Conservation (phyloP, 1,284 basidiomycete species). For the Ustilago trichophora region DNA sequence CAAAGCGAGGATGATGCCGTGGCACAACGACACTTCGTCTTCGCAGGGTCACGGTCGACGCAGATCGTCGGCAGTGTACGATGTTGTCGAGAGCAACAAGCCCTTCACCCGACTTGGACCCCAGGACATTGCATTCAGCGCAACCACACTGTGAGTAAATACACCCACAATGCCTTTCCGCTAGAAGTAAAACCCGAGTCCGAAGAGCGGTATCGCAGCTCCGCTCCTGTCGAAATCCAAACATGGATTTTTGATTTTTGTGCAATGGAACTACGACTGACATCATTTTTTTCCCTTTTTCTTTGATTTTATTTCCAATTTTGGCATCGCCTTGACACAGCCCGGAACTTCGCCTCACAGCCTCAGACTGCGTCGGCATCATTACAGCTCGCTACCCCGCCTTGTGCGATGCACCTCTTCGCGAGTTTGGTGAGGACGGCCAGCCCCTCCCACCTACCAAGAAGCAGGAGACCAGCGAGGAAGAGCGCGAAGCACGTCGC, state of each 20-base stretch:
- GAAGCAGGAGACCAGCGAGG: conserved; percentile 49
- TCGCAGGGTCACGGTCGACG: conserved; percentile 3
- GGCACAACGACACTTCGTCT: conserved; percentile 9
- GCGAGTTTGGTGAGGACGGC: conserved; percentile 47
- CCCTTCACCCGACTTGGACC: conserved; percentile 36
- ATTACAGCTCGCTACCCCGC: conserved; percentile 30
- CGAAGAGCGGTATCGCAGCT: not conserved
- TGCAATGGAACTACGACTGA: not conserved
- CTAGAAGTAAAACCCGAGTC: not conserved
- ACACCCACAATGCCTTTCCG: not conserved
- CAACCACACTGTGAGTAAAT: conserved; percentile 25
- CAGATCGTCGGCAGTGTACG: not conserved
- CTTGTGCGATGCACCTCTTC: conserved; percentile 41
- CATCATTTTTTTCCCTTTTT: not conserved
- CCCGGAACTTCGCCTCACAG: conserved; percentile 17
- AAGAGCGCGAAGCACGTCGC: conserved; percentile 45
- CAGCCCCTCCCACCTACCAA: conserved; percentile 51
- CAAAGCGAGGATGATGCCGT: conserved; percentile 23
- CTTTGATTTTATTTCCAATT: not conserved
- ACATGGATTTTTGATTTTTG: not conserved
- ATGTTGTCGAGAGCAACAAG: conserved; percentile 13
- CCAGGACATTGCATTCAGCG: conserved; percentile 39
- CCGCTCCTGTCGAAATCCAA: not conserved
- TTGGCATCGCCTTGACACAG: conserved; percentile 3
- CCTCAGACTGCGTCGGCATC: conserved; percentile 20